Percentiles rank a stretch among this genome's conserved stretches.
These are phyloP conservation scores for Erodium moschatum DNA, from an alignment of 441 rosid genomes.

Conservation along the genomic window DNA sequence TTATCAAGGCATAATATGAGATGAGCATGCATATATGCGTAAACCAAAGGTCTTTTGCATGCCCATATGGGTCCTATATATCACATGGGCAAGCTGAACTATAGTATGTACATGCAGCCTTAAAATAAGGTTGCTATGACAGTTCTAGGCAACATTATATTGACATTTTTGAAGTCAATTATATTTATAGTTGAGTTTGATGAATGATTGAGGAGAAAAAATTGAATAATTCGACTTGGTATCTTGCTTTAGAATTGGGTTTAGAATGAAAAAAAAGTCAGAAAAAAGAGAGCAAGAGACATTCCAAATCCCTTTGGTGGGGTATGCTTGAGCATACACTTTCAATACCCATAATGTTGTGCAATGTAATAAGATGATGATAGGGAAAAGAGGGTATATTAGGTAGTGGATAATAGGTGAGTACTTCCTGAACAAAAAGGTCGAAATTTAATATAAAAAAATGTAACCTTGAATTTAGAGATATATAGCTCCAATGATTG, in stretches of 20 bases:
- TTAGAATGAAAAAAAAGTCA: slow-evolving; percentile 35
- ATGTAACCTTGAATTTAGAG: not conserved
- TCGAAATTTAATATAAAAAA: no score
- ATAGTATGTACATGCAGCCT: not conserved
- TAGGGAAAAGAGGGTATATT: slow-evolving; percentile 24
- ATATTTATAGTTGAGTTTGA: not conserved
- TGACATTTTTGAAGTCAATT: no score
- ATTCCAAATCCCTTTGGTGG: slow-evolving; percentile 41
- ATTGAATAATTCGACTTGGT: slow-evolving; percentile 14
- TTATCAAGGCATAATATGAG: not conserved
- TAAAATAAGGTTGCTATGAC: no score
- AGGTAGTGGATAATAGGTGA: not conserved
- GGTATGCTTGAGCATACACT: slow-evolving; percentile 34
- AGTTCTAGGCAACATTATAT: no score
- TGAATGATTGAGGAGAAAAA: slow-evolving; percentile 21
- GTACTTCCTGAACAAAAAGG: not conserved
- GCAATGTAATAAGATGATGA: slow-evolving; percentile 14
- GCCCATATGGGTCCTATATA: not conserved
- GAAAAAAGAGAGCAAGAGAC: slow-evolving; percentile 23
- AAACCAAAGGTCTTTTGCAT: slow-evolving; percentile 8
- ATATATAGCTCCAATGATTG: not conserved
- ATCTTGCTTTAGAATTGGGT: slow-evolving; percentile 36
- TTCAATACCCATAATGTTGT: slow-evolving; percentile 26
- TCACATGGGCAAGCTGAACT: not conserved
- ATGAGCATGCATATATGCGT: not conserved